Conservation (phyloP, 192 early-diverging fungal species). For the Blastocladiella britannica region DNA sequence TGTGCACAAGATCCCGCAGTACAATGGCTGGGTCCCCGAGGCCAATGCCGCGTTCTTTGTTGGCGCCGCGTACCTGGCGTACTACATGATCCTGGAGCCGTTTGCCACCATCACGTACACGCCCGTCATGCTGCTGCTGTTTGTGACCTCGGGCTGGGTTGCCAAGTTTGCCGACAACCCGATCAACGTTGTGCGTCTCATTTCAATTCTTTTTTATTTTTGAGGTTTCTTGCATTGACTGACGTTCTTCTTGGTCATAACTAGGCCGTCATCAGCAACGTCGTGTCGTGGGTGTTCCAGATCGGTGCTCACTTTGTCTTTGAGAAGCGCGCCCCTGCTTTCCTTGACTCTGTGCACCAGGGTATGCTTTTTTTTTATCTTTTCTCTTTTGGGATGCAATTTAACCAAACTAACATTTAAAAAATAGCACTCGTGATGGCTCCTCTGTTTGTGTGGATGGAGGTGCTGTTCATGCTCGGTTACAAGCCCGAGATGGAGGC, state of each 20-base stretch:
- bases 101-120: background rate
- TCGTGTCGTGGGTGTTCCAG: background rate
- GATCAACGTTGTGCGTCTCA: background rate
- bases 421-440: background rate
- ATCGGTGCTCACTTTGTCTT: background rate
- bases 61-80: background rate
- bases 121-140: background rate
- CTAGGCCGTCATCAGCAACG: background rate
- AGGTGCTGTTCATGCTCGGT: background rate
- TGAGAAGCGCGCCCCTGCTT: background rate
- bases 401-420: background rate
- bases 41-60: background rate
- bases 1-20: background rate
- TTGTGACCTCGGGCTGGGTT: background rate
- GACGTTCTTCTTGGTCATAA: background rate
- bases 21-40: background rate
- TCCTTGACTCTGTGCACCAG: background rate
- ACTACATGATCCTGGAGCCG: background rate
- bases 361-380: background rate
- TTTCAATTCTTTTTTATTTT: background rate
- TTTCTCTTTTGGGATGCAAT: background rate
- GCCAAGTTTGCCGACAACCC: background rate
- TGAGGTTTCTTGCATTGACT: too few relatives aligned
- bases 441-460: background rate
- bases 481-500: constrained; percentile 1